Base-by-base conservation (phyloP, 345 rosid genomes). In the Arabis alpina region DNA sequence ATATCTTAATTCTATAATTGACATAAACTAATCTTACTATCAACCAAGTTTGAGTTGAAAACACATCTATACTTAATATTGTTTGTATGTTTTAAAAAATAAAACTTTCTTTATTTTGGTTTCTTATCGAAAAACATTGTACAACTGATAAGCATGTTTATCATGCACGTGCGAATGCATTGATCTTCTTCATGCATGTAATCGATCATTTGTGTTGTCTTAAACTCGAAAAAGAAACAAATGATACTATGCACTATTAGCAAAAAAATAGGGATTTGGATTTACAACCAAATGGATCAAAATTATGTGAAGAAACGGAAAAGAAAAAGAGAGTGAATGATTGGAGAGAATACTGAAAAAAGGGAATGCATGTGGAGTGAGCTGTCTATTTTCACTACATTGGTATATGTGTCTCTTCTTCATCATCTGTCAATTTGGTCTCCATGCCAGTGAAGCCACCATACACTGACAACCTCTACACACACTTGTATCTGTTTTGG, bases 331-430 rank as follows among this genome's bases (percentile, higher is more conserved):
- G 69, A 75, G 66, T 68, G 70, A 68, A 68, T 69, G 79, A 75
- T 75, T 68, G 74, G 75, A 55, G 74, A 69, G 60, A 68, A 49
- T 48, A 56, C 67, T 62, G 74, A 67, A 56, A 28, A 54, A 68
- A 54, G 24, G 57, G 45, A 54, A 54, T 37, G 59, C 93, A 88
- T 81, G 89, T 86, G 89, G 84, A 76, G 66, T 88, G 95, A 83
- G 84, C 87, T 86, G 94, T 79, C 77, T 67, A 76, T 68, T 68
- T 28, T 61, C 53, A 47, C 34, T 32, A 62, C 74, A 62, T 75
- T 62, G 70, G 74, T 69, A 19, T 69, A 75, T 55, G 70, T 62
- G 74, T 75, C 60, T 75, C 60, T 49, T 48, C 67, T 55, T 3
- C 42, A 52, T 54, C 68, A 66, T 66, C 72, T 66, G 77, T 66